These are phyloP conservation scores for Panus rudis DNA, from an alignment of 768 basidiomycete species.

Conservation along the genomic window DNA sequence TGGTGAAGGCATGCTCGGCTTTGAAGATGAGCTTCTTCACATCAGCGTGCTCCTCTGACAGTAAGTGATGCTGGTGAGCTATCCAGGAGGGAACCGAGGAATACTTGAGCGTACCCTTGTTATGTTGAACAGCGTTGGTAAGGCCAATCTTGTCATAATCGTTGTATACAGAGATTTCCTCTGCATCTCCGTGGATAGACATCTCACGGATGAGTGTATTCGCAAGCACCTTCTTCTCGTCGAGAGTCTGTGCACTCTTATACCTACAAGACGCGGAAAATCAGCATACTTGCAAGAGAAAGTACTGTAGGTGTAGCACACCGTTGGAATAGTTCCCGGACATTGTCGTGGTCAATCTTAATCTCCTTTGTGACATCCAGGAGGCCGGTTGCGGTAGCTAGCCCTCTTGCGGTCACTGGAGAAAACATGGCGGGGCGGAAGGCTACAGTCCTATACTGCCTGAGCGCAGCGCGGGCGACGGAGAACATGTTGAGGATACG, in stretches of 20 bases:
- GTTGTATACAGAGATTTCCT: conserved; percentile 18
- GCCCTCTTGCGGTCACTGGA: no score
- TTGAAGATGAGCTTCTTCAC: conserved; percentile 13
- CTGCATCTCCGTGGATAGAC: conserved; percentile 11
- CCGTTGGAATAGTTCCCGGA: conserved; percentile 16
- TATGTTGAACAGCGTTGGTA: conserved; percentile 13
- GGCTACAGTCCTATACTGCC: no score
- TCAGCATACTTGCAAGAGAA: not conserved
- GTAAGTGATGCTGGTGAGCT: not conserved
- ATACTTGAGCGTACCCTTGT: conserved; percentile 8
- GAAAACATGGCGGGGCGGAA: no score
- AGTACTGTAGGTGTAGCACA: not conserved
- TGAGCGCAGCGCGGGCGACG: no score
- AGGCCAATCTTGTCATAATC: conserved; percentile 11
- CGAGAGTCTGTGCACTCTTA: conserved; percentile 1
- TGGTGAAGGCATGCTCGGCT: conserved; percentile 10
- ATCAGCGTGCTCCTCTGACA: conserved; percentile 14
- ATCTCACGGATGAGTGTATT: conserved; percentile 13
- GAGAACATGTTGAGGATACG: no score
- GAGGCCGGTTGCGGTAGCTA: no score
- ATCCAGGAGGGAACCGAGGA: not conserved
- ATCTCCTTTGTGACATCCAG: not conserved
- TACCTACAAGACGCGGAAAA: not conserved
- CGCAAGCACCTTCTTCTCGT: conserved; percentile 3
- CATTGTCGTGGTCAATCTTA: conserved; percentile 19